phyloP scores from a whole-genome alignment of 163 green algal genomes.

The Scenedesmus sp. region DNA sequence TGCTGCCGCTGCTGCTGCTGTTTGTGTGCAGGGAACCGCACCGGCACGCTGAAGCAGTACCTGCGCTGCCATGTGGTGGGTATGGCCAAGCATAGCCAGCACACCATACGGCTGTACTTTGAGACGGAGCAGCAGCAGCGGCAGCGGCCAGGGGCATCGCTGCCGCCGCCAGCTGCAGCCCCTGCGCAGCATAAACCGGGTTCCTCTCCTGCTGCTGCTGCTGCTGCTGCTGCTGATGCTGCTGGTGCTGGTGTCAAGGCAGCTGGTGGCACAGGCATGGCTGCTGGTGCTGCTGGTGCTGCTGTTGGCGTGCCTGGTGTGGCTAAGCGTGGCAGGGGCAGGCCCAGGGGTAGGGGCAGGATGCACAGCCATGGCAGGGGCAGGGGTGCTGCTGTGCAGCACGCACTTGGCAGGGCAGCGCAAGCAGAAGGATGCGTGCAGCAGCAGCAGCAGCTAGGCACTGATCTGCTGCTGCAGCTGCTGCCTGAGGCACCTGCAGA shows the following conservation, averaged over 20 bases:
- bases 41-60: background rate
- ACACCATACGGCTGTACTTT: background rate
- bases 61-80: background rate
- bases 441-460: background rate
- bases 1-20: background rate
- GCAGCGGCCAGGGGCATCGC: background rate
- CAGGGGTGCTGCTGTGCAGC: background rate
- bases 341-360: background rate
- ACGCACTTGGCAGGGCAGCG: background rate
- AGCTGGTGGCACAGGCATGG: background rate
- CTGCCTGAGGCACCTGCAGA: background rate
- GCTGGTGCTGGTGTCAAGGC: background rate
- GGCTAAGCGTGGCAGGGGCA: background rate
- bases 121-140: background rate
- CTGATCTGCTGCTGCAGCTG: constrained; percentile 3
- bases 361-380: background rate
- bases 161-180: background rate
- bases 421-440: background rate
- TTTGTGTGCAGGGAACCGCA: background rate
- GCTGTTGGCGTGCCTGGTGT: background rate
- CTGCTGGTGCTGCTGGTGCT: background rate
- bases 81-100: background rate
- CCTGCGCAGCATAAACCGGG: no score
- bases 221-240: background rate
- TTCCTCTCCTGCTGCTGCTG: background rate